Conservation (phyloP, 176 grass and related monocot genomes). For the Canna indica region DNA sequence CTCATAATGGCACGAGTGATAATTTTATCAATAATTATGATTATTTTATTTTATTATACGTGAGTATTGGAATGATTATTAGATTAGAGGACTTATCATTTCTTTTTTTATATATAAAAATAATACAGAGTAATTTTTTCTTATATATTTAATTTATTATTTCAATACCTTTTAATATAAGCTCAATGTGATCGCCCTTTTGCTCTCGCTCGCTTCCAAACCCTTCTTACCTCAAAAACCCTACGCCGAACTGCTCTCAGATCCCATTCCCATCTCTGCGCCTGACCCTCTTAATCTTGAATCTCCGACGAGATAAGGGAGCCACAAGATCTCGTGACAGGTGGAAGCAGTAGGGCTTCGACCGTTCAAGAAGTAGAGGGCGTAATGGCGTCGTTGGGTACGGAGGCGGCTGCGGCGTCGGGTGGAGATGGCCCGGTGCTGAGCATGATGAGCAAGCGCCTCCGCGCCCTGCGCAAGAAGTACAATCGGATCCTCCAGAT, state of each 20-base stretch:
- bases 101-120: too few species aligned
- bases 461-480: conserved; percentile 91
- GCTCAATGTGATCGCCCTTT: neutral
- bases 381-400: conserved; percentile 17
- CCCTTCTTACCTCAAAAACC: neutral
- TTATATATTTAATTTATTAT: too few species aligned
- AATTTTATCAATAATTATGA: too few species aligned
- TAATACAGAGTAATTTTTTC: too few species aligned
- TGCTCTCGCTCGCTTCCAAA: neutral
- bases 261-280: neutral
- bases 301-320: neutral
- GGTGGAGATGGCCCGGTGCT: conserved; percentile 54
- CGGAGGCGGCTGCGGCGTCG: conserved; percentile 28
- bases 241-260: neutral
- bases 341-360: too few species aligned
- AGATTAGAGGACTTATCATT: too few species aligned
- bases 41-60: too few species aligned
- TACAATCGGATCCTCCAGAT: conserved; percentile 86
- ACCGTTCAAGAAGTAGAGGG: neutral
- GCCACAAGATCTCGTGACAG: neutral
- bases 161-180: neutral
- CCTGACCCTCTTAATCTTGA: neutral
- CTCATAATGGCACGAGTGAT: too few species aligned
- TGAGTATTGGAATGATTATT: too few species aligned
- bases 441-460: conserved; percentile 71